These are phyloP conservation scores for Candida silvatica DNA, from an alignment of 805 yeast species.

Conservation along the genomic window DNA sequence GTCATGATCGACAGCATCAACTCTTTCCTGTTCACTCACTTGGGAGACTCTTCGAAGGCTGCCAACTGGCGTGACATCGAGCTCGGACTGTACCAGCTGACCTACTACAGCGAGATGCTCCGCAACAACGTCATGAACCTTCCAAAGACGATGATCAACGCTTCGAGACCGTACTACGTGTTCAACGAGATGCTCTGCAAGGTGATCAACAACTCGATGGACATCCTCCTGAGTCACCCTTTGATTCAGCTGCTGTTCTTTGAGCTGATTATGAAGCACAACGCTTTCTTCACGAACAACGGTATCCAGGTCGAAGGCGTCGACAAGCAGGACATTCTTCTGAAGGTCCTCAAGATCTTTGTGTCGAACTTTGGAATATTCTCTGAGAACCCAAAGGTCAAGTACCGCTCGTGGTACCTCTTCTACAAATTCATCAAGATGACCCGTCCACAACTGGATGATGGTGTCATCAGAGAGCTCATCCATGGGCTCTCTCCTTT, in stretches of 20 bases:
- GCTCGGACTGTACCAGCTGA: slow-evolving; percentile 76
- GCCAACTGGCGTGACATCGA: slow-evolving; percentile 77
- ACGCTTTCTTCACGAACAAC: slow-evolving; percentile 45
- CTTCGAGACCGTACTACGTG: slow-evolving; percentile 55
- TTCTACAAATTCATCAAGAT: slow-evolving; percentile 75
- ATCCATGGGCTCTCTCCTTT: slow-evolving; percentile 55
- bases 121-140: slow-evolving; percentile 69
- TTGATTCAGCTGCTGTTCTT: slow-evolving; percentile 73
- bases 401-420: slow-evolving; percentile 83
- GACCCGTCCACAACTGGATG: slow-evolving; percentile 57
- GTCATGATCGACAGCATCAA: slow-evolving; percentile 40
- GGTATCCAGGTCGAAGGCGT: slow-evolving; percentile 30
- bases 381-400: slow-evolving; percentile 63
- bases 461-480: slow-evolving; percentile 42
- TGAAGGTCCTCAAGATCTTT: slow-evolving; percentile 66
- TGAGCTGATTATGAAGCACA: slow-evolving; percentile 78
- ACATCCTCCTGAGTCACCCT: slow-evolving; percentile 58
- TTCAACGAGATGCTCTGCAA: slow-evolving; percentile 54
- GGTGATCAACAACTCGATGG: slow-evolving; percentile 25
- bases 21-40: slow-evolving; percentile 22
- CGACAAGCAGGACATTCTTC: slow-evolving; percentile 41
- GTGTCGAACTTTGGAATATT: slow-evolving; percentile 77
- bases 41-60: slow-evolving; percentile 5
- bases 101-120: slow-evolving; percentile 70
- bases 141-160: slow-evolving; percentile 55